Percentiles rank a stretch among this genome's conserved stretches.
phyloP scores from a whole-genome alignment of 805 yeast species.

The Komagataella populi region DNA sequence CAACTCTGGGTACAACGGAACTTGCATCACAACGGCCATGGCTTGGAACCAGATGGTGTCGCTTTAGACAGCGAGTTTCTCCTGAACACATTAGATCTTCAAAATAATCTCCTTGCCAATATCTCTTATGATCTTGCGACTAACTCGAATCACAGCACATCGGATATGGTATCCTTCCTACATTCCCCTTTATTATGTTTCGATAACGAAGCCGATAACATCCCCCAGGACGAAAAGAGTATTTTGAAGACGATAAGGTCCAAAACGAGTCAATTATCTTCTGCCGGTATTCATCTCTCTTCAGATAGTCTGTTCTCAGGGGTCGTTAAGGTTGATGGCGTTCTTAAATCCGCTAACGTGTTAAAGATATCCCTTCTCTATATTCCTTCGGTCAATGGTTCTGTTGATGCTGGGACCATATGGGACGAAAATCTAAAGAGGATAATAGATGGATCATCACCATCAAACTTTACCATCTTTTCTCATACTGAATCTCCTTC shows the following conservation, averaged over 20 bases:
- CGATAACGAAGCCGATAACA: conserved; percentile 17
- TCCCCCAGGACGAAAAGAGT: conserved; percentile 19
- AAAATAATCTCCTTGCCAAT: conserved; percentile 15
- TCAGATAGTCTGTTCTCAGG: conserved; percentile 22
- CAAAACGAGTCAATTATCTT: conserved; percentile 9
- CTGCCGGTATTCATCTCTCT: conserved; percentile 11
- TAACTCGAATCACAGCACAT: conserved; percentile 2
- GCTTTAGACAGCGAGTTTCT: conserved; percentile 24
- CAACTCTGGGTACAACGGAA: conserved; percentile 21
- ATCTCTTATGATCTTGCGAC: conserved; percentile 3
- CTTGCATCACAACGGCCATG: conserved; percentile 11
- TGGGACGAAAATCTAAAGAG: conserved; percentile 19
- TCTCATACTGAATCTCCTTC: conserved; percentile 2
- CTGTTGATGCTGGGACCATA: conserved; percentile 9
- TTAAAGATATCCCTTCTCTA: conserved; percentile 22
- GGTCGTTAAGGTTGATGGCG: conserved; percentile 26
- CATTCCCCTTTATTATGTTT: conserved; percentile 31
- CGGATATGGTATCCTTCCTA: conserved; percentile 8
- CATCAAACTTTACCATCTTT: background rate
- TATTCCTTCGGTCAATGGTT: conserved; percentile 4
- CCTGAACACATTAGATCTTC: conserved; percentile 19
- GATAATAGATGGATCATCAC: conserved; percentile 3
- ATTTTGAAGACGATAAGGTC: conserved; percentile 24
- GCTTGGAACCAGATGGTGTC: conserved; percentile 6
- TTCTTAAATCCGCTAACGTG: conserved; percentile 25